Base-by-base conservation (phyloP, 164 flowering plant species). In the Liriodendron chinense region DNA sequence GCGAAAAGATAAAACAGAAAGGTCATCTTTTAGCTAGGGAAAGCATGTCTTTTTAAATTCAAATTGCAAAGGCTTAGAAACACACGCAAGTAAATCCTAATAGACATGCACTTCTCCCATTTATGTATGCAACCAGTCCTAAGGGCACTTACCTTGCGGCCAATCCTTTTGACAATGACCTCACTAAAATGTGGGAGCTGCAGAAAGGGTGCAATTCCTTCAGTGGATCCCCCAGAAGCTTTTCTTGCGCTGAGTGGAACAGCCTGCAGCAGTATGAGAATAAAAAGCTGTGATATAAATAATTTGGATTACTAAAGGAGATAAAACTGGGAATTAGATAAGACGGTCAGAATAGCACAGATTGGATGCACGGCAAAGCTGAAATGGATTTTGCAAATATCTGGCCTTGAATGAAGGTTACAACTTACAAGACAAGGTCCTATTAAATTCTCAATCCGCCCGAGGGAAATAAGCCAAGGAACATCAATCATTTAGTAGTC, bases 101-200 rank as follows among this genome's bases (percentile, higher is more conserved):
- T 34, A 53, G 59, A 12, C 59, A 53, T 53, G 3, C 18, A 53
- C 18, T 53, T 53, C 18, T 53, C 18, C 59, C 59, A 53, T 53
- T 0, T 53, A 16, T 16, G 18, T 53, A 53, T 67, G 59, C 59
- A 72, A 2, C 18, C n/a, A 26, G 53, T 70, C 79, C 89, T 98
- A 0, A 26, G 26, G 16, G 69, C 43, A 65, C 62, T 69, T 80
- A 92, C 99, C 92, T 96, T 96, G 64, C 92, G 91, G 2, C 87
- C 80, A 47, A 92, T 86, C 84, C 87, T 96, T 77, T 93, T 93
- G 0, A 89, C 57, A 63, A 89, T 68, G 57, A 89, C 82, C 81
- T 93, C 98, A 74, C 84, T 91, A 72, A 96, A 88, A 85, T 93
- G 97, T 65, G 99, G 98, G 70, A 96, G 89, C 90, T 96, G 97